Evolutionary conservation across 2,329 filamentous ascomycete species (phyloP).

Genomic region (Colletotrichum zoysiae): DNA sequence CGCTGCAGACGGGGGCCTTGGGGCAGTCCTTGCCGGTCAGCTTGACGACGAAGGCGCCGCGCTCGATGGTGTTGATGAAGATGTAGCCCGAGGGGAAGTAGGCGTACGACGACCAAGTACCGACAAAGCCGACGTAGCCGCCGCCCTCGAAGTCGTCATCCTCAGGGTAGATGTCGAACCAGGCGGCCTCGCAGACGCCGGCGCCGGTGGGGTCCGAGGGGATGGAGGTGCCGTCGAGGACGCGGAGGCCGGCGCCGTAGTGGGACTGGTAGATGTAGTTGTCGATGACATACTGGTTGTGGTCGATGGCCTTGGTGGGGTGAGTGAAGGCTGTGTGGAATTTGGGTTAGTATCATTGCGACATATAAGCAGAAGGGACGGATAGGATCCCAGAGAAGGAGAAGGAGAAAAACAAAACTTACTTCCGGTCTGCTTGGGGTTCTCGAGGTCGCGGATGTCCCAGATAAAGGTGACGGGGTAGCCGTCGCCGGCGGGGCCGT

Average conservation of each 20-base stretch:
- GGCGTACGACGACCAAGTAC: conserved; percentile 63
- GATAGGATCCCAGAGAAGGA: neutral
- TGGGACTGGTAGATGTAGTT: conserved; percentile 63
- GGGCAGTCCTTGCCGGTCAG: conserved; percentile 42
- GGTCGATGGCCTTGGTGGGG: conserved; percentile 58
- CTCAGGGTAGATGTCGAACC: conserved; percentile 65
- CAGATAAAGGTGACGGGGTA: conserved; percentile 65
- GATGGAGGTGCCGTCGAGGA: conserved; percentile 54
- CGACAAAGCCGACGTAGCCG: conserved; percentile 56
- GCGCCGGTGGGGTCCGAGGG: conserved; percentile 58
- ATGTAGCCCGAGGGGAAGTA: conserved; percentile 63
- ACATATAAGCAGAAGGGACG: rapidly evolving
- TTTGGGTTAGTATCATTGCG: conserved; percentile 46
- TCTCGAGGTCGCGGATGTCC: conserved; percentile 59
- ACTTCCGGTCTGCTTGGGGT: conserved; percentile 57
- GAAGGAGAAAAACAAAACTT: neutral
- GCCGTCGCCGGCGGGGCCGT: conserved; percentile 56
- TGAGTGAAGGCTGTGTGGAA: conserved; percentile 55
- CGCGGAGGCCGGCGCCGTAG: conserved; percentile 62
- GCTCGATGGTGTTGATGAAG: conserved; percentile 65
- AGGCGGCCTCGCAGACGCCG: conserved; percentile 60
- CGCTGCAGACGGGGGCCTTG: conserved; percentile 46
- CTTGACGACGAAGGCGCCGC: conserved; percentile 63
- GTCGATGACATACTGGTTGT: conserved; percentile 62
- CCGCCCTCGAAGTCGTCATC: conserved; percentile 57